Evolutionary conservation across 768 basidiomycete genomes (phyloP).

Genomic region (Pisolithus albus): DNA sequence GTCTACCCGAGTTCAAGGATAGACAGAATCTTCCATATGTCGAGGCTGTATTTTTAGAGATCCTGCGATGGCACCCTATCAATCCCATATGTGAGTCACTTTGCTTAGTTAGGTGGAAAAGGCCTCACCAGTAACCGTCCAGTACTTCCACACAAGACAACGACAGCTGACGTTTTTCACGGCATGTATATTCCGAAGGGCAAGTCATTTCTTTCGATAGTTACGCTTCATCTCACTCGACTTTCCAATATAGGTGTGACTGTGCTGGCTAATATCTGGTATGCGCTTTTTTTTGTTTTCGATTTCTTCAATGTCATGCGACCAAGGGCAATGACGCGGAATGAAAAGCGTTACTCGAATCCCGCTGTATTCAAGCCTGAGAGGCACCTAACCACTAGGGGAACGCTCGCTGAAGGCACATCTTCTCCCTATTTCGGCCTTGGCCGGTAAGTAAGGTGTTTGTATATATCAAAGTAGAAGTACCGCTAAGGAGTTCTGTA

Average conservation of each 20-base stretch:
- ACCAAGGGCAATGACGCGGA: conserved; percentile 34
- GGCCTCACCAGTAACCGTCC: background rate
- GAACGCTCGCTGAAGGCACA: conserved; percentile 8
- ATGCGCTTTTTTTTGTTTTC: background rate
- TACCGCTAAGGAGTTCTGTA: conserved; percentile 2
- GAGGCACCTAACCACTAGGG: conserved; percentile 35
- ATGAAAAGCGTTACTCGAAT: conserved; percentile 44
- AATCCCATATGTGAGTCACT: conserved; percentile 3
- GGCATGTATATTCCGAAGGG: conserved; percentile 27
- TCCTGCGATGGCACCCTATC: conserved; percentile 3
- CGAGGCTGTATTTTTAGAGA: conserved; percentile 9
- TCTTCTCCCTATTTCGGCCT: conserved; percentile 14
- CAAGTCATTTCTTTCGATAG: conserved; percentile 2
- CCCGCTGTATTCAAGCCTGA: conserved; percentile 50
- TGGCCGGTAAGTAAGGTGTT: conserved; percentile 16
- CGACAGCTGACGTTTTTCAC: conserved; percentile 18
- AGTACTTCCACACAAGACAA: conserved; percentile 20
- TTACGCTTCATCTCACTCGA: background rate
- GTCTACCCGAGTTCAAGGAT: conserved; percentile 10
- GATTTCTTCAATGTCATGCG: background rate
- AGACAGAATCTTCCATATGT: conserved; percentile 10
- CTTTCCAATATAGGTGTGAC: conserved; percentile 9
- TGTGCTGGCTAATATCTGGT: conserved; percentile 21
- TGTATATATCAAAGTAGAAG: background rate
- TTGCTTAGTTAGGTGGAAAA: background rate